Percentiles rank a stretch among this genome's conserved stretches.
These are phyloP conservation scores for Pulveroboletus sp. DNA, from an alignment of 768 basidiomycete species.

Conservation along the genomic window DNA sequence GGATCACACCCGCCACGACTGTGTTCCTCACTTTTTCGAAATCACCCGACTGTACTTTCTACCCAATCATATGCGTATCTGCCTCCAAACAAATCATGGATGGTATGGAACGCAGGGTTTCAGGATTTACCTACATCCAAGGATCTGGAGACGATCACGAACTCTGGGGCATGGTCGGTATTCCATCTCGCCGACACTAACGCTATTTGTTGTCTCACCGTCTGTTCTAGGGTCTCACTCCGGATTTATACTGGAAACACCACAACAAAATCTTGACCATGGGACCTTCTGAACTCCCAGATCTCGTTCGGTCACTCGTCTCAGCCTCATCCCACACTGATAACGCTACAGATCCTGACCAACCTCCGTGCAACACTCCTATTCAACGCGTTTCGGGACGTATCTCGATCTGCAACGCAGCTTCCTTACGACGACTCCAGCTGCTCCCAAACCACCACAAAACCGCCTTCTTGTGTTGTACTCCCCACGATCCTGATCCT, in stretches of 20 bases:
- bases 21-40: constrained; percentile 39
- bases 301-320: constrained; percentile 18
- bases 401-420: constrained; percentile 37
- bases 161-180: constrained; percentile 71
- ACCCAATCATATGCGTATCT: constrained; percentile 79
- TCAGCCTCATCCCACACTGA: not conserved
- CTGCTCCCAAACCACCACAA: not conserved
- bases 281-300: constrained; percentile 45
- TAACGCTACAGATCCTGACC: not conserved
- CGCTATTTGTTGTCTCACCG: not conserved
- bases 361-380: constrained; percentile 4
- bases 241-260: constrained; percentile 66
- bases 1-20: constrained; percentile 75
- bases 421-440: constrained; percentile 21
- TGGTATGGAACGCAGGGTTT: constrained; percentile 53
- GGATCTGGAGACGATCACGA: constrained; percentile 96
- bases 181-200: not conserved
- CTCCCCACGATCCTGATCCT: not conserved
- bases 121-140: constrained; percentile 85
- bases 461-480: constrained; percentile 18
- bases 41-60: constrained; percentile 33
- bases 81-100: constrained; percentile 70
- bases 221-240: constrained; percentile 62
- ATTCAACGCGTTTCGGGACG: constrained; percentile 34
- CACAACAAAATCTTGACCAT: constrained; percentile 43